Percentiles rank a stretch among this genome's conserved stretches.
phyloP scores from a whole-genome alignment of 148 eudicot genomes.

The Tetragonia tetragonoides region DNA sequence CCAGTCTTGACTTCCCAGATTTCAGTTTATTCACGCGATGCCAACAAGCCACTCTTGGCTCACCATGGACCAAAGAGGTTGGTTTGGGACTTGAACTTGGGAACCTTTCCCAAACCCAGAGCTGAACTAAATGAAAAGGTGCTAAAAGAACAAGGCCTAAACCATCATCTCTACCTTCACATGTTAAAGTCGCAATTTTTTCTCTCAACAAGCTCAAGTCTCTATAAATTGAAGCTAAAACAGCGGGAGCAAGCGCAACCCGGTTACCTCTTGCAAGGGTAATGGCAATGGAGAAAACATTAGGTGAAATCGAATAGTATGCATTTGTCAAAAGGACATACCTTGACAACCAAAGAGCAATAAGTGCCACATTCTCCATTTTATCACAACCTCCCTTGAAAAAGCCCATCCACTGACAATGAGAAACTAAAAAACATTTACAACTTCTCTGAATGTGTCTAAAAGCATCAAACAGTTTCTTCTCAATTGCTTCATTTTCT shows the following conservation, averaged over 20 bases:
- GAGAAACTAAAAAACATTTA: background rate
- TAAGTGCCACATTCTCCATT: constrained; percentile 33
- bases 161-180: background rate
- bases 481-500: constrained; percentile 3
- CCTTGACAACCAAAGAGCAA: constrained; percentile 39
- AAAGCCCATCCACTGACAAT: constrained; percentile 24
- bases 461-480: background rate
- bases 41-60: constrained; percentile 31
- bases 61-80: background rate
- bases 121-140: constrained; percentile 37
- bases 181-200: background rate
- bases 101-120: constrained; percentile 52
- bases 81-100: constrained; percentile 19
- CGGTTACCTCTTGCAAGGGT: constrained; percentile 24
- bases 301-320: background rate
- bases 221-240: constrained; percentile 36
- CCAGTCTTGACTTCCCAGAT: background rate
- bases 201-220: constrained; percentile 24
- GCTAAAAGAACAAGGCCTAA: constrained; percentile 13
- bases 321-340: constrained; percentile 20
- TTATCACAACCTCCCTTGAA: constrained; percentile 22
- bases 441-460: background rate
- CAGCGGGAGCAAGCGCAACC: constrained; percentile 27
- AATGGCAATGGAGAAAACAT: constrained; percentile 29
- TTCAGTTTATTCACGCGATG: background rate